Evolutionary conservation across 495 filamentous ascomycete species (phyloP).

Genomic region (Pyrenula aspistea): DNA sequence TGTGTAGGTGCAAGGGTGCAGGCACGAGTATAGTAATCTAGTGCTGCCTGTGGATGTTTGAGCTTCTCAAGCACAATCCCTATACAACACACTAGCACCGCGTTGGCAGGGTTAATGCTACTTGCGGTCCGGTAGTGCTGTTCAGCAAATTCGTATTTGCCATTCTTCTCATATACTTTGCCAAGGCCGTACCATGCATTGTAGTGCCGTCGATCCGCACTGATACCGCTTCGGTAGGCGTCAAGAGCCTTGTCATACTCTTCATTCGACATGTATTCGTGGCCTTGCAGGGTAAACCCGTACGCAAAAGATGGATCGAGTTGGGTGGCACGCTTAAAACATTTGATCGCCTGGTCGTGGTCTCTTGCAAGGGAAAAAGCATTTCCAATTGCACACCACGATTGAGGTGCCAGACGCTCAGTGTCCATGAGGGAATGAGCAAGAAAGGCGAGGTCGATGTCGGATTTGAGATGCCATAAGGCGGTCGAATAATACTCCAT

Average conservation of each 20-base stretch:
- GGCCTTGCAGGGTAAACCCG: slow-evolving; percentile 87
- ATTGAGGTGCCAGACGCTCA: slow-evolving; percentile 79
- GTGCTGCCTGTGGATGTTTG: slow-evolving; percentile 62
- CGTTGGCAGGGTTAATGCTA: slow-evolving; percentile 80
- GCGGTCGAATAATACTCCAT: slow-evolving; percentile 97
- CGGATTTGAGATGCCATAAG: slow-evolving; percentile 91
- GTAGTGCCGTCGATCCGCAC: slow-evolving; percentile 80
- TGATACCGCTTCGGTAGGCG: slow-evolving; percentile 71
- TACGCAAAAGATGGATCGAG: slow-evolving; percentile 86
- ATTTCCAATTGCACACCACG: slow-evolving; percentile 93
- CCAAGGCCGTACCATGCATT: slow-evolving; percentile 96
- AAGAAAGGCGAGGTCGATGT: slow-evolving; percentile 81
- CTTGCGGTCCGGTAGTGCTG: slow-evolving; percentile 81
- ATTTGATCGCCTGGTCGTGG: slow-evolving; percentile 86
- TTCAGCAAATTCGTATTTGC: slow-evolving; percentile 81
- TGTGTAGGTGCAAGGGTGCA: slow-evolving; percentile 69
- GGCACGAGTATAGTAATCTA: slow-evolving; percentile 69
- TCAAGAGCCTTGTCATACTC: slow-evolving; percentile 90
- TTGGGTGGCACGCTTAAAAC: slow-evolving; percentile 90
- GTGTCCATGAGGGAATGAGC: slow-evolving; percentile 79
- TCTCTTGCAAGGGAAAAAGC: slow-evolving; percentile 91
- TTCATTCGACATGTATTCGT: slow-evolving; percentile 93
- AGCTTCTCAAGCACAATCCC: slow-evolving; percentile 80
- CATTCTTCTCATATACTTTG: slow-evolving; percentile 85
- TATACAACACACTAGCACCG: slow-evolving; percentile 81